These are phyloP conservation scores for Dichotomopilus funicola DNA, from an alignment of 2,329 filamentous ascomycete genomes.

Conservation along the genomic window DNA sequence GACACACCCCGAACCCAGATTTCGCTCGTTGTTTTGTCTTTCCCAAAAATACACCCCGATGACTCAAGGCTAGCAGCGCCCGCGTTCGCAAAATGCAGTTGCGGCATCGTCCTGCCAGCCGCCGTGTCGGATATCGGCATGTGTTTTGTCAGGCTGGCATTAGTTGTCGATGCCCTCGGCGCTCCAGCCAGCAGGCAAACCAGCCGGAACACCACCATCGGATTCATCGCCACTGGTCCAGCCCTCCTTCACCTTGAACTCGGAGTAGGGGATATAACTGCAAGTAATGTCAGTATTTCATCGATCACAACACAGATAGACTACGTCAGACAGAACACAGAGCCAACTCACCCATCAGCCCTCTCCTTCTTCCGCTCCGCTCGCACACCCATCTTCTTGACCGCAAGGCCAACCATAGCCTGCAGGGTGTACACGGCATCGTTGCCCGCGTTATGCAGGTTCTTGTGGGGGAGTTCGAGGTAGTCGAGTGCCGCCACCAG, in stretches of 20 bases:
- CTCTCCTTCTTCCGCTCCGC: conserved; percentile 10
- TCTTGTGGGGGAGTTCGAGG: conserved; percentile 54
- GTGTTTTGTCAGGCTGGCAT: background rate
- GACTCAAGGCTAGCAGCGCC: too few relatives aligned
- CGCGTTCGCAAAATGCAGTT: too few relatives aligned
- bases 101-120: too few relatives aligned
- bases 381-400: conserved; percentile 29
- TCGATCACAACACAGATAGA: background rate
- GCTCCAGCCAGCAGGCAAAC: background rate
- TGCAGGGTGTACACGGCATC: conserved; percentile 76
- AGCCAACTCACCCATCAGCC: conserved; percentile 5
- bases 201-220: conserved; percentile 24
- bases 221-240: conserved; percentile 29
- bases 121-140: too few relatives aligned
- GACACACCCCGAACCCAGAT: background rate
- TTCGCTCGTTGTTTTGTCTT: too few relatives aligned
- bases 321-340: too few relatives aligned
- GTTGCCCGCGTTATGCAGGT: conserved; percentile 84
- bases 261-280: conserved; percentile 14
- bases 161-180: background rate
- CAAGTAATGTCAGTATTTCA: background rate
- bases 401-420: conserved; percentile 59
- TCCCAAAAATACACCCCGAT: too few relatives aligned
- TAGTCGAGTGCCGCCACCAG: conserved; percentile 57
- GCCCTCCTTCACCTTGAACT: conserved; percentile 22